Conservation (phyloP, 2,329 filamentous ascomycete genomes). For the Colletotrichum tanaceti region DNA sequence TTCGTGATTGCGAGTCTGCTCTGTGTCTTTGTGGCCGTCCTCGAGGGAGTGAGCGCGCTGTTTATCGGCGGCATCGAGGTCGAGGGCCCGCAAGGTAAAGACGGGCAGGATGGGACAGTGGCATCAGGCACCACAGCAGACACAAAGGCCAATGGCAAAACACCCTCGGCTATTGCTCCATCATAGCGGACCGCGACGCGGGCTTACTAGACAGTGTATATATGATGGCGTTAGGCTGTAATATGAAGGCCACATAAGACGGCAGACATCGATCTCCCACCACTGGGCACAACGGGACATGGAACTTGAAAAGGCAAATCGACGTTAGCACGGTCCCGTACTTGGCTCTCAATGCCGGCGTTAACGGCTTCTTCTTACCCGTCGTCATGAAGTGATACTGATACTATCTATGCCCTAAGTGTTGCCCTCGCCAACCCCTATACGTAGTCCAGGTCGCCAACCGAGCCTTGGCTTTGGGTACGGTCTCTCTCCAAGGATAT, state of each 20-base stretch:
- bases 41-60: conserved; percentile 86
- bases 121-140: not conserved
- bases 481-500: too few species aligned
- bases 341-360: not conserved
- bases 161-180: too few species aligned
- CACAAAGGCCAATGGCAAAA: conserved; percentile 12
- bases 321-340: too few species aligned
- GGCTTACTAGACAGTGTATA: not conserved
- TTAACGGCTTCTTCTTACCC: not conserved
- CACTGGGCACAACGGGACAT: too few species aligned
- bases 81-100: conserved; percentile 44
- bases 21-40: conserved; percentile 87
- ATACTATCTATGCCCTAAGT: too few species aligned
- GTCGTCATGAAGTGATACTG: not conserved
- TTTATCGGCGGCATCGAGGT: conserved; percentile 86
- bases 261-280: not conserved
- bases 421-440: not conserved
- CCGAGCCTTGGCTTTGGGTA: not conserved
- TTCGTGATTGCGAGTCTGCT: conserved; percentile 92
- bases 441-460: not conserved
- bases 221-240: not conserved
- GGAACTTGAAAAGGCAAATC: too few species aligned
- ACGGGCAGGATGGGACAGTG: conserved; percentile 8
- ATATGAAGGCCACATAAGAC: not conserved
- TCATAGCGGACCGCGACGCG: not conserved